Conservation (phyloP, 2,329 filamentous ascomycete genomes). For the Aspergillus sp. region DNA sequence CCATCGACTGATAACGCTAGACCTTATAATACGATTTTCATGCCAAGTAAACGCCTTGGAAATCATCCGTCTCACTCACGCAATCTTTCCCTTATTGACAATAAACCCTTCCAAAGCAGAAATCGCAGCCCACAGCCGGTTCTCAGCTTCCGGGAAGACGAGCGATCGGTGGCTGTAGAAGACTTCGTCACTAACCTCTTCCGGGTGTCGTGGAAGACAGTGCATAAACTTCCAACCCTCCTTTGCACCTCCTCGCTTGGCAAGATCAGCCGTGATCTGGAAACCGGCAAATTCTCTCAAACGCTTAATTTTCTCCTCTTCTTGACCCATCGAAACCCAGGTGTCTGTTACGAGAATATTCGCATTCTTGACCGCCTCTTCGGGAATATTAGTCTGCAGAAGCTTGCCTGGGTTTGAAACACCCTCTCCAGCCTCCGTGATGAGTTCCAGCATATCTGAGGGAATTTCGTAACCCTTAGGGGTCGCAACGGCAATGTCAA, state of each 20-base stretch:
- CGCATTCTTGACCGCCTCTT: constrained; percentile 80
- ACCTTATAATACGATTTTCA: not conserved
- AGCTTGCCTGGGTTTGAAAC: constrained; percentile 64
- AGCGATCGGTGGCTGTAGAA: constrained; percentile 85
- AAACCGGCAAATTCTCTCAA: constrained; percentile 83
- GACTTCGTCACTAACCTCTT: constrained; percentile 92
- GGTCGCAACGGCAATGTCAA: constrained; percentile 83
- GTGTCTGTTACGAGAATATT: constrained; percentile 95
- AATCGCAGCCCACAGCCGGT: constrained; percentile 88
- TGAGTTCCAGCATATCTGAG: constrained; percentile 68
- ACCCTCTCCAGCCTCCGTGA: constrained; percentile 61
- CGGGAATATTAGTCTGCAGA: constrained; percentile 73
- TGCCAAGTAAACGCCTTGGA: not conserved
- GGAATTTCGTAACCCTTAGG: constrained; percentile 84
- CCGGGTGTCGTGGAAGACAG: constrained; percentile 84
- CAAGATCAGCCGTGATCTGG: constrained; percentile 85
- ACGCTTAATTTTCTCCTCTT: constrained; percentile 75
- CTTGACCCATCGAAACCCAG: constrained; percentile 98
- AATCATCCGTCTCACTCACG: constrained; percentile 2
- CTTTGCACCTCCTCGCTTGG: constrained; percentile 80
- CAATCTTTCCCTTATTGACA: constrained; percentile 85
- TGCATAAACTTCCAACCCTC: constrained; percentile 97
- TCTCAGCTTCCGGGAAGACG: constrained; percentile 93
- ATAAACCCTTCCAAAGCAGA: constrained; percentile 85
- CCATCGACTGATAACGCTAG: not conserved